phyloP scores from a whole-genome alignment of 2,329 filamentous ascomycete genomes.

The Blastomyces gilchristii region DNA sequence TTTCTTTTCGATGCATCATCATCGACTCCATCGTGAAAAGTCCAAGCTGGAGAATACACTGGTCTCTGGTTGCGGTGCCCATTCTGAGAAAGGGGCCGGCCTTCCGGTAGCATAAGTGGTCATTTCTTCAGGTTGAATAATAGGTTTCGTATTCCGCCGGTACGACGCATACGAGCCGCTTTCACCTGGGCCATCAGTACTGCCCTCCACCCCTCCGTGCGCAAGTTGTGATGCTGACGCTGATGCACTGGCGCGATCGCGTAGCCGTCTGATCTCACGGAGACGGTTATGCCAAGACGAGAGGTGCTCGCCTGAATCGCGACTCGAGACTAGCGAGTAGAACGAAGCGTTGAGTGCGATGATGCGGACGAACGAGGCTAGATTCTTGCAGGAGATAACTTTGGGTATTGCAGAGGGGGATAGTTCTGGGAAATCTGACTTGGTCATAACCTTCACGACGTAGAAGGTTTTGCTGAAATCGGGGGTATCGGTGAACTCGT shows the following conservation, averaged over 20 bases:
- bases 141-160: conserved; percentile 30
- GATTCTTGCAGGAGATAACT: conserved; percentile 69
- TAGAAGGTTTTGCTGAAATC: conserved; percentile 53
- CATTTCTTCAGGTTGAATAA: conserved; percentile 26
- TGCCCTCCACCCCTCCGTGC: conserved; percentile 17
- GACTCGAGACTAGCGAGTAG: conserved; percentile 80
- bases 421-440: conserved; percentile 80
- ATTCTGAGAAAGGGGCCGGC: conserved; percentile 28
- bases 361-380: conserved; percentile 77
- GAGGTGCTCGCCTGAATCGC: conserved; percentile 64
- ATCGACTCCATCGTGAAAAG: conserved; percentile 36
- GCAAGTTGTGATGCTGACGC: not conserved
- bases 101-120: conserved; percentile 22
- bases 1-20: not conserved
- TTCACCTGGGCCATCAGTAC: conserved; percentile 24
- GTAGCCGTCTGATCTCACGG: conserved; percentile 70
- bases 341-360: conserved; percentile 88
- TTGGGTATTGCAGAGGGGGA: conserved; percentile 84
- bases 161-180: conserved; percentile 24
- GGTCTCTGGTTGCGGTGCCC: conserved; percentile 29
- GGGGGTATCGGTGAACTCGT: conserved; percentile 14
- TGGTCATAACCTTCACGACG: conserved; percentile 79
- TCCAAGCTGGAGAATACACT: conserved; percentile 33
- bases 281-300: conserved; percentile 85
- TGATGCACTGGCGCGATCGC: conserved; percentile 43